Evolutionary conservation across 495 filamentous ascomycete species (phyloP), one percentile per base, ranked within the genome.

Genomic region (Penicillium herquei): DNA sequence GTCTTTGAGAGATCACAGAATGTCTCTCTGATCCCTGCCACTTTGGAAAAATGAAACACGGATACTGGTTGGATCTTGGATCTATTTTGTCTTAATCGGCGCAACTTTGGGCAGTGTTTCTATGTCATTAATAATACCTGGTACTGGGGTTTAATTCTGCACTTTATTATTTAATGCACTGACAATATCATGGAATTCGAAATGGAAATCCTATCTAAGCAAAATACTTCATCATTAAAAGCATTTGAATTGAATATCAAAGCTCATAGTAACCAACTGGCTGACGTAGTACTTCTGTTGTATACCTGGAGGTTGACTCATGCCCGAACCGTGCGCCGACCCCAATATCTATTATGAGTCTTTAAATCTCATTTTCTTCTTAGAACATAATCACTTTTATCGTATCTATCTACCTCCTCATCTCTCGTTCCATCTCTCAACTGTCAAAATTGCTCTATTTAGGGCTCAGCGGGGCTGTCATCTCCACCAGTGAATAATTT

Each of bases 401-500:
- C 21, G 1, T 26, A 26, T 5, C 18, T 14, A 3, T 39, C 17
- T 39, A 8, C 37, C 44, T 43, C 2, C 10, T 34, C 50, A 34
- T 30, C 14, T 47, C 42, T 53, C 21, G n/a, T n/a, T n/a, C 21
- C 33, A 45, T 14, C 30, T 46, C 33, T 11, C 21, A 26, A 26
- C 21, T 26, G 21, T 4, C 4, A 1, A 26, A 26, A 26, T 41
- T n/a, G 10, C 32, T 18, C n/a, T 21, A 63, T 34, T 56, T 67
- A 67, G 64, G 64, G 64, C 58, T 62, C 31, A 55, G 68, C 65
- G 68, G 68, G 68, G 68, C 68, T 32, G 10, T 26, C 43, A 17
- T 30, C 51, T 63, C 65, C 47, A 60, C 57, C 70, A 65, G 66
- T 62, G 60, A 68, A 70, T 62, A 68, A 71, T 69, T 72, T 71